Evolutionary conservation across 805 yeast genomes (phyloP), one percentile per base, ranked within the genome.

Genomic region (Zygoascus ofunaensis): DNA sequence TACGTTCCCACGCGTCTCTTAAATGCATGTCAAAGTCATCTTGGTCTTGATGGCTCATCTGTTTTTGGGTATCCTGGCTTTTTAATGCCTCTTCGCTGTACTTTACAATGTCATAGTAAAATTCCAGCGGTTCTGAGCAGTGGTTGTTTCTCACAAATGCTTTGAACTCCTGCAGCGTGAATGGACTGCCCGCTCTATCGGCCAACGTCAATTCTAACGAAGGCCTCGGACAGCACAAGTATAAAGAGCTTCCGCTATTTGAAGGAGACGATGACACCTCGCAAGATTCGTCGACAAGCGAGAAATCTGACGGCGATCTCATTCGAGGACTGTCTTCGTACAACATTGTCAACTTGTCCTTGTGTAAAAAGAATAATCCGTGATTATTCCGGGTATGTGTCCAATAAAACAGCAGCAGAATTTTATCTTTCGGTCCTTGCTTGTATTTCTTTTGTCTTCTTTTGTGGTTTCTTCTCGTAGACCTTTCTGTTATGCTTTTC

Each of bases 51-150:
- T 17, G 26, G 7, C n/a, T 8, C 36, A 8, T 7, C 15, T n/a
- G 8, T 7, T 19, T 18, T n/a, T 5, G 10, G 39, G 12, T 7
- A 23, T 19, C 30, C 21, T 22, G 21, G n/a, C 4, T n/a, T 15
- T 34, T 12, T 4, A 12, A n/a, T 10, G 38, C 26, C n/a, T n/a
- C 24, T 19, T 36, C 30, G 3, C 37, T 22, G 44, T 62, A 62
- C 18, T 56, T 44, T 5, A 43, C 43, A 23, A 52, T 59, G 41
- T 61, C 65, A 37, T 54, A 33, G 3, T 54, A 42, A 43, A 62
- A 62, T 42, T 61, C 63, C 23, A 62, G 55, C 2, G 53, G 49
- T 48, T 62, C 66, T 26, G 49, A 47, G 23, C 64, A 61, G 44
- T 58, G 61, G 30, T 56, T 52, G 34, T 55, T 56, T n/a, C 53